These are phyloP conservation scores for Penicillium riverlandense DNA, from an alignment of 495 filamentous ascomycete genomes.

Conservation along the genomic window DNA sequence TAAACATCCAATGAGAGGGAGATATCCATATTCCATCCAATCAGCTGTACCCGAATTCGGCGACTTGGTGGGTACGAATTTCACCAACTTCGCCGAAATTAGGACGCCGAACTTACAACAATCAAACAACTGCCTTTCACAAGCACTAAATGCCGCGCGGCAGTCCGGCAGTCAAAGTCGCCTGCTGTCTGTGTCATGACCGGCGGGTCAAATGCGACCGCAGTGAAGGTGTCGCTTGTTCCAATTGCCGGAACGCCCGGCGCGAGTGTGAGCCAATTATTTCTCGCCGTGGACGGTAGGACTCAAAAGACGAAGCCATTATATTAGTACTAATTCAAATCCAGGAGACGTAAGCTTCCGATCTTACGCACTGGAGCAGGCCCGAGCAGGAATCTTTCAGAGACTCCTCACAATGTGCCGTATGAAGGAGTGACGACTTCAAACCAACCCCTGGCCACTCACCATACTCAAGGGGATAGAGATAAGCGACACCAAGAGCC, in stretches of 20 bases:
- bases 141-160: constrained; percentile 1
- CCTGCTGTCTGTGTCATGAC: constrained; percentile 6
- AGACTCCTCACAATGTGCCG: neutral
- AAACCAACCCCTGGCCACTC: neutral
- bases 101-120: constrained; percentile 2
- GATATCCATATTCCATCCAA: neutral
- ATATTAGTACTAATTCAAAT: neutral
- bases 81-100: constrained; percentile 2
- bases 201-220: constrained; percentile 12
- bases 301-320: neutral
- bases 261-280: constrained; percentile 6
- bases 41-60: constrained; percentile 5
- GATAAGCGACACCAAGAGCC: neutral
- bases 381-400: neutral
- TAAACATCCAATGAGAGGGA: neutral
- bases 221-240: constrained; percentile 6
- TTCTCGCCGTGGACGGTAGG: constrained; percentile 13
- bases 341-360: constrained; percentile 1
- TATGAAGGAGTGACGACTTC: neutral
- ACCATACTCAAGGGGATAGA: neutral
- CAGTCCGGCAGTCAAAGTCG: constrained; percentile 3
- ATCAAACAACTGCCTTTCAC: neutral
- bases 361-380: neutral
- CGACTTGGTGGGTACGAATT: constrained; percentile 8
- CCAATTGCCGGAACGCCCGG: constrained; percentile 7